These are phyloP conservation scores for Pichia norvegensis DNA, from an alignment of 1,139 yeast genomes.

Conservation along the genomic window DNA sequence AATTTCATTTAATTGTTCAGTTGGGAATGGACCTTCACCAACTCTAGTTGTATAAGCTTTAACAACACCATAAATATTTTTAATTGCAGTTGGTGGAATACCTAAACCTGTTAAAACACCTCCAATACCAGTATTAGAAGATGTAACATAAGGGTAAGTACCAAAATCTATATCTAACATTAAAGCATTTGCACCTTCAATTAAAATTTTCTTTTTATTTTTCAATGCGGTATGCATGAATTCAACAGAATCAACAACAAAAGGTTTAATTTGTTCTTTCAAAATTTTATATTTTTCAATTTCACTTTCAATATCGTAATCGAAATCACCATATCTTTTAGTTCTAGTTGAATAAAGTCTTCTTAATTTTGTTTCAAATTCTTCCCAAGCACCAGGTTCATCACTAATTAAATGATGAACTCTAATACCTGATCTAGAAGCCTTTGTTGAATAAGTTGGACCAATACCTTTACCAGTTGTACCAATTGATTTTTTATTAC, in stretches of 20 bases:
- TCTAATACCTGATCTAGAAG: conserved; percentile 92
- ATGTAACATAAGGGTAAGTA: conserved; percentile 95
- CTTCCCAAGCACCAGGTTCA: conserved; percentile 89
- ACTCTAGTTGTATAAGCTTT: conserved; percentile 98
- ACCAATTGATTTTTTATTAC: conserved; percentile 86
- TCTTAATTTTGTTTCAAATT: conserved; percentile 70
- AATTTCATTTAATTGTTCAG: conserved; percentile 82
- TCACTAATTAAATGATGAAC: conserved; percentile 91
- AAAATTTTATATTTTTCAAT: conserved; percentile 66
- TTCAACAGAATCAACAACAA: conserved; percentile 85
- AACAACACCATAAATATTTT: conserved; percentile 86
- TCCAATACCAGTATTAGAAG: conserved; percentile 93
- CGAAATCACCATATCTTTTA: conserved; percentile 89
- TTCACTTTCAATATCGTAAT: conserved; percentile 77
- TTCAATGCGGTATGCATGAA: conserved; percentile 82
- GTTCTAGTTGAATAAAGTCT: conserved; percentile 73
- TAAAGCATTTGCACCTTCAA: conserved; percentile 98
- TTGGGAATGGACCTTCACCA: conserved; percentile 99
- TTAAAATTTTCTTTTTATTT: conserved; percentile 73
- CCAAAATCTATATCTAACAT: conserved; percentile 98
- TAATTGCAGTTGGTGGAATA: conserved; percentile 76
- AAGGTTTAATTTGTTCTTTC: conserved; percentile 72
- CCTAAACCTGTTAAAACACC: conserved; percentile 98
- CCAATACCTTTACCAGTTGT: conserved; percentile 99
- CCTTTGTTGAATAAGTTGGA: conserved; percentile 95